These are phyloP conservation scores for Mucor indicus DNA, from an alignment of 371 early-diverging fungal species.

Conservation along the genomic window DNA sequence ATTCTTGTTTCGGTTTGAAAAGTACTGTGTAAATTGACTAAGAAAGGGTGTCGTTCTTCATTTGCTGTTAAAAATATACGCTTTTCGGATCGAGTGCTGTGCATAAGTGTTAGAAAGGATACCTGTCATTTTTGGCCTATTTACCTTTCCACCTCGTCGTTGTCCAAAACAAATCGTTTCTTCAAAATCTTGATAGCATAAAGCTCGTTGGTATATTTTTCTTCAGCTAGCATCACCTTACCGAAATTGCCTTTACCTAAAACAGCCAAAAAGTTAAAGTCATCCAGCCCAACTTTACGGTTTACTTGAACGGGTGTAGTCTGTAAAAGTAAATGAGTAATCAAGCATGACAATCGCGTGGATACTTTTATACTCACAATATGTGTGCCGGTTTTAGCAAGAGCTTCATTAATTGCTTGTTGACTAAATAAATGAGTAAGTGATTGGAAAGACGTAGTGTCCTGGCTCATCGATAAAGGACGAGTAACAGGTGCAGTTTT, in stretches of 20 bases:
- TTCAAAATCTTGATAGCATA: slow-evolving; percentile 99
- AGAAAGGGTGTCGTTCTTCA: slow-evolving; percentile 90
- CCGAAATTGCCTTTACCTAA: slow-evolving; percentile 97
- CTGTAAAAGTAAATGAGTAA: slow-evolving; percentile 1
- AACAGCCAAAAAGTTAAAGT: slow-evolving; percentile 89
- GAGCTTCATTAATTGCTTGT: slow-evolving; percentile 2
- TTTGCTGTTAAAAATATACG: slow-evolving; percentile 89
- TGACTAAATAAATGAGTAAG: slow-evolving; percentile 12
- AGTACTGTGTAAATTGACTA: slow-evolving; percentile 92
- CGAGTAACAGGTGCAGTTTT: slow-evolving; percentile 5
- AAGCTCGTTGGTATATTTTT: slow-evolving; percentile 70
- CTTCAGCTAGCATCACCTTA: slow-evolving; percentile 89
- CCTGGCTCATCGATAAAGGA: slow-evolving; percentile 11
- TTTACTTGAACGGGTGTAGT: slow-evolving; percentile 29
- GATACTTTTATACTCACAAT: neutral
- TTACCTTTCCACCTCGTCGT: slow-evolving; percentile 87
- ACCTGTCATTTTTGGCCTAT: neutral
- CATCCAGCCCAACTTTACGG: slow-evolving; percentile 55
- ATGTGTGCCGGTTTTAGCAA: neutral
- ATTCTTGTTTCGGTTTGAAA: slow-evolving; percentile 94
- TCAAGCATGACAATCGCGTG: neutral
- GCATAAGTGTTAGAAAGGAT: neutral
- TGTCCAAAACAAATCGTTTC: slow-evolving; percentile 91
- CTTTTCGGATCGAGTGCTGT: slow-evolving; percentile 88
- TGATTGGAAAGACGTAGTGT: slow-evolving; percentile 13